These are phyloP conservation scores for Umbelopsis vinacea DNA, from an alignment of 192 early-diverging fungal genomes.

Conservation along the genomic window DNA sequence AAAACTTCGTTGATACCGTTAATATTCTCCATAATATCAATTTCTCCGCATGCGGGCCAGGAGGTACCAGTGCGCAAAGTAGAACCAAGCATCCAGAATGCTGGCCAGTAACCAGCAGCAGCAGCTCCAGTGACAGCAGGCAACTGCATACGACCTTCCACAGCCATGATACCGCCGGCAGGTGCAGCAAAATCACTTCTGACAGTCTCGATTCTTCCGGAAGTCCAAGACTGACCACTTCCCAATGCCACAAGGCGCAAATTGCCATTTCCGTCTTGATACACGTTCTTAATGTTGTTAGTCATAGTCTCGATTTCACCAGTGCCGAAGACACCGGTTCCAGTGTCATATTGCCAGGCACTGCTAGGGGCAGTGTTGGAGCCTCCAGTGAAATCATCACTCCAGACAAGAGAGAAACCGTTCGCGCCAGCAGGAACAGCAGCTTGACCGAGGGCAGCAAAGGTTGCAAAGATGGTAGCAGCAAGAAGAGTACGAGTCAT, in stretches of 20 bases:
- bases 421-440: conserved; percentile 7
- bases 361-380: conserved; percentile 12
- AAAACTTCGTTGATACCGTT: conserved; percentile 13
- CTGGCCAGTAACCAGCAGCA: conserved; percentile 13
- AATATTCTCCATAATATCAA: conserved; percentile 15
- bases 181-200: background rate
- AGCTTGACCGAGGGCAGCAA: background rate
- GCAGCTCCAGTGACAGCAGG: background rate
- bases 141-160: conserved; percentile 8
- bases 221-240: conserved; percentile 12
- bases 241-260: background rate
- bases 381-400: conserved; percentile 6
- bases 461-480: background rate
- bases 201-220: conserved; percentile 14
- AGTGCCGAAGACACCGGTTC: background rate
- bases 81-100: conserved; percentile 13
- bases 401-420: conserved; percentile 11
- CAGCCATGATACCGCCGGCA: conserved; percentile 9
- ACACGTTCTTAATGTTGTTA: background rate
- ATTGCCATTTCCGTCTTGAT: conserved; percentile 5
- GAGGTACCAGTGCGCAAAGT: conserved; percentile 4
- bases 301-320: conserved; percentile 17
- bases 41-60: conserved; percentile 2
- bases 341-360: conserved; percentile 9
- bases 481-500: conserved; percentile 9